phyloP scores from a whole-genome alignment of 306 rosid genomes.

The Sicyos baderoa region DNA sequence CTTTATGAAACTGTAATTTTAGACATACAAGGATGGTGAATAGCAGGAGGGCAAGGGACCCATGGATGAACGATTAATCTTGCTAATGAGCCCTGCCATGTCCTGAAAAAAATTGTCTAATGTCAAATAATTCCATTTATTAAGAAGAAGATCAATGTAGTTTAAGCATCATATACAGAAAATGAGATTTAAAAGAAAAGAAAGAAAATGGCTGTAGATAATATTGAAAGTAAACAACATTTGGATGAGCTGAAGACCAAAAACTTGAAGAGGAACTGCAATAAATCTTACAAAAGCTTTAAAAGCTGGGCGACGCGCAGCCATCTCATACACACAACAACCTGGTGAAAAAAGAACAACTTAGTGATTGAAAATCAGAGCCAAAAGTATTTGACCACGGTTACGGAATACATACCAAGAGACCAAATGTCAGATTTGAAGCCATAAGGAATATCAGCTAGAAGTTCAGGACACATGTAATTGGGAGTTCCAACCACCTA shows the following conservation, averaged over 20 bases:
- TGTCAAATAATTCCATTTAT: not conserved
- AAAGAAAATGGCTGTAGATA: not conserved
- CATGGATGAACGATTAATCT: slow-evolving; percentile 90
- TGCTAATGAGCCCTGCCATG: slow-evolving; percentile 98
- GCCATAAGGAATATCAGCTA: slow-evolving; percentile 98
- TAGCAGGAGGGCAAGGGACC: slow-evolving; percentile 95
- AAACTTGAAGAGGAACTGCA: not conserved
- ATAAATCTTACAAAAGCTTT: slow-evolving; percentile 85
- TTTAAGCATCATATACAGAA: not conserved
- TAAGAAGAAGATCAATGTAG: not conserved
- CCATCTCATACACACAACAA: slow-evolving; percentile 97
- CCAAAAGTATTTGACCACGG: not conserved
- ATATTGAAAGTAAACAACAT: not conserved
- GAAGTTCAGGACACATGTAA: slow-evolving; percentile 99
- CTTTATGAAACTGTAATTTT: slow-evolving; percentile 12
- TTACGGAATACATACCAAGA: slow-evolving; percentile 51
- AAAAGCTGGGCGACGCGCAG: slow-evolving; percentile 97
- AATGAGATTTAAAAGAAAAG: not conserved
- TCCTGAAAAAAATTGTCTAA: slow-evolving; percentile 52
- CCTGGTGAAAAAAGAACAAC: slow-evolving; percentile 42
- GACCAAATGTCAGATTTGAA: slow-evolving; percentile 99
- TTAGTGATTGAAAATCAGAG: slow-evolving; percentile 28
- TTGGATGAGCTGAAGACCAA: not conserved
- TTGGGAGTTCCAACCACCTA: slow-evolving; percentile 99
- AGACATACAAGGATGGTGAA: slow-evolving; percentile 83